Evolutionary conservation across 1,139 yeast species (phyloP).

Genomic region (Magnusiomyces paraingens): DNA sequence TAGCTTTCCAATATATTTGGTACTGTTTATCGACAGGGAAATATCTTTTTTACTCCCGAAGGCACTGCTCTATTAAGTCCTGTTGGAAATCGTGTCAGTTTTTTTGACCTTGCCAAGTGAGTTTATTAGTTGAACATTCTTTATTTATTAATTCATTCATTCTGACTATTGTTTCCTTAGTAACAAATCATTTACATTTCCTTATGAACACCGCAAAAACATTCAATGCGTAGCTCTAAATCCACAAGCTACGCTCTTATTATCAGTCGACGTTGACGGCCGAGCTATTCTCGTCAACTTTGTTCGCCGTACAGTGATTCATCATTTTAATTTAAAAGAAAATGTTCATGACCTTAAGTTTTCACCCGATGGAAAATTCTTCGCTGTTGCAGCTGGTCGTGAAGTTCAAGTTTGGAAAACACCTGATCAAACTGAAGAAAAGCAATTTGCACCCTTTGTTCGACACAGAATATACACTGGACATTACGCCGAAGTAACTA

Average conservation of each 20-base stretch:
- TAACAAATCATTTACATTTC: constrained; percentile 81
- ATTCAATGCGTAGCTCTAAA: constrained; percentile 75
- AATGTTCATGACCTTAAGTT: constrained; percentile 67
- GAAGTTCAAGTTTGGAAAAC: constrained; percentile 93
- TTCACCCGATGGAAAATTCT: constrained; percentile 81
- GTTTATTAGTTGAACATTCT: constrained; percentile 3
- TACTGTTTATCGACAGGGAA: constrained; percentile 90
- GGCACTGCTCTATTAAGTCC: constrained; percentile 83
- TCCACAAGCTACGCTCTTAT: constrained; percentile 67
- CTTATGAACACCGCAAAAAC: constrained; percentile 87
- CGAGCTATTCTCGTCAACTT: constrained; percentile 88
- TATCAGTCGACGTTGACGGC: constrained; percentile 86
- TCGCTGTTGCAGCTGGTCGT: constrained; percentile 80
- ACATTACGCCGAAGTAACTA: constrained; percentile 75
- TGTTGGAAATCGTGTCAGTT: constrained; percentile 88
- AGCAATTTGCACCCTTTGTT: constrained; percentile 94
- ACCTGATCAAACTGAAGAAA: constrained; percentile 56
- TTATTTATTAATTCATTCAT: not conserved
- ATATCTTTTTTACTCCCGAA: constrained; percentile 78
- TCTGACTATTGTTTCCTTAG: constrained; percentile 14
- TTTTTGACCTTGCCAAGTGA: constrained; percentile 70
- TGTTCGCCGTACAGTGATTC: constrained; percentile 77
- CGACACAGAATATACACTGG: constrained; percentile 89
- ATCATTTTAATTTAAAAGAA: constrained; percentile 89
- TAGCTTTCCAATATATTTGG: constrained; percentile 83